Evolutionary conservation across 129 eudicot species (phyloP).

Genomic region (Flaveria sonorensis): DNA sequence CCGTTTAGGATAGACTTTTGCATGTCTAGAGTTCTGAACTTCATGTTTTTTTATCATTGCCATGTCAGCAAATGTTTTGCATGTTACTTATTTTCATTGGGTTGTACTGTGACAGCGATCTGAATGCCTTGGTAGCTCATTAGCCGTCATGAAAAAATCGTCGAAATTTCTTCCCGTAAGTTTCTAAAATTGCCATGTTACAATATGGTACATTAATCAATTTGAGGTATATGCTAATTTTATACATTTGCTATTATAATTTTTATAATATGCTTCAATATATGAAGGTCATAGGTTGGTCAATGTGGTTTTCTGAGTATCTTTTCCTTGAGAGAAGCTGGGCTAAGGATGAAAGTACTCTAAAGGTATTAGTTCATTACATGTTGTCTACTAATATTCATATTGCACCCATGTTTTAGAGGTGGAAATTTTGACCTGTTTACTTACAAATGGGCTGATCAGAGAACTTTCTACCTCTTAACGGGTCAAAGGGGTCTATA

Average conservation of each 20-base stretch:
- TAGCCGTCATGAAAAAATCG: conserved; percentile 95
- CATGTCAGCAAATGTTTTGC: conserved; percentile 16
- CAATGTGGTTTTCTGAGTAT: conserved; percentile 99
- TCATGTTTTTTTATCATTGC: not conserved
- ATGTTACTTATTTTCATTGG: conserved; percentile 22
- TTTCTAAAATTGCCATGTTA: conserved; percentile 26
- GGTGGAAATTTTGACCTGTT: not conserved
- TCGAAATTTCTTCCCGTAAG: conserved; percentile 93
- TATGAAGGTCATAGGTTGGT: conserved; percentile 96
- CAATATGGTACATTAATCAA: not conserved
- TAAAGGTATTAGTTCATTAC: conserved; percentile 54
- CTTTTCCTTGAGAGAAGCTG: conserved; percentile 95
- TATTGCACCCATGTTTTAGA: not conserved
- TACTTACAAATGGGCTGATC: not conserved
- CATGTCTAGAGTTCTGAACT: not conserved
- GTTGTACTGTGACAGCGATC: conserved; percentile 63
- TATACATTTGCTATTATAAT: not conserved
- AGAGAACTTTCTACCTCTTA: not conserved
- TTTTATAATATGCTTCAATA: conserved; percentile 13
- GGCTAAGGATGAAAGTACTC: conserved; percentile 83
- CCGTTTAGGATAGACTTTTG: not conserved
- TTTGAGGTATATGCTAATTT: not conserved
- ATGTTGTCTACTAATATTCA: conserved; percentile 4
- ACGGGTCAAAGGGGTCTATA: not conserved
- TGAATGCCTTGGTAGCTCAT: conserved; percentile 89